phyloP scores from a whole-genome alignment of 768 basidiomycete genomes.

The Rhodosporidiobolus sp. region DNA sequence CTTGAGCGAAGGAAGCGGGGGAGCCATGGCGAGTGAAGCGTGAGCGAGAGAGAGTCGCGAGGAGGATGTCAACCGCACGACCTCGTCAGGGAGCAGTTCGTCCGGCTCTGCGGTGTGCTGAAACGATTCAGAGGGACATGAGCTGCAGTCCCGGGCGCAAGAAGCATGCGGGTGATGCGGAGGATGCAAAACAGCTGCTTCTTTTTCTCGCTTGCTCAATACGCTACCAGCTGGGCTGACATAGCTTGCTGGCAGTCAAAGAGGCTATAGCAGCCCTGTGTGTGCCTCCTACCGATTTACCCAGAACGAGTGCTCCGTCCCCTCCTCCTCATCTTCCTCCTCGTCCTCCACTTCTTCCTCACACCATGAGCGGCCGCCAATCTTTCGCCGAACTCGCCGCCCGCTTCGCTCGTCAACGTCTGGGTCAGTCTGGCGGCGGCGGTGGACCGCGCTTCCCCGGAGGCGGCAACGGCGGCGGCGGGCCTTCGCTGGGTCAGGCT shows the following conservation, averaged over 20 bases:
- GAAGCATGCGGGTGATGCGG: no score
- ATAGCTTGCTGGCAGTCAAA: neutral
- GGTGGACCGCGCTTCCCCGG: slow-evolving; percentile 21
- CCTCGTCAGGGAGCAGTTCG: no score
- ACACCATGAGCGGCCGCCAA: slow-evolving; percentile 16
- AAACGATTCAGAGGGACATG: no score
- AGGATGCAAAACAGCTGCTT: no score
- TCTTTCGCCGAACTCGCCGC: slow-evolving; percentile 27
- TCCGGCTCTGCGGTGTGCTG: no score
- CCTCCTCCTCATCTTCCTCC: neutral
- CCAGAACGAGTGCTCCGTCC: no score
- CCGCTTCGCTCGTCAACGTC: slow-evolving; percentile 22
- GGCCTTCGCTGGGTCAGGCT: slow-evolving; percentile 36
- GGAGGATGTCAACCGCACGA: neutral
- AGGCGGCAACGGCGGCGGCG: slow-evolving; percentile 42
- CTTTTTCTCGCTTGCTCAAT: neutral
- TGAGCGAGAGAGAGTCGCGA: neutral
- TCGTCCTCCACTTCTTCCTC: neutral
- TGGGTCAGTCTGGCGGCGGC: neutral
- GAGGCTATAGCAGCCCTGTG: neutral
- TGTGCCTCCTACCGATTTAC: no score
- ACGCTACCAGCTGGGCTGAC: neutral
- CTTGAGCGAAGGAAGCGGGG: neutral
- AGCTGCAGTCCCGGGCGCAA: no score
- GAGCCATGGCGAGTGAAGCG: neutral